Conservation (phyloP, 202 grass and related monocot genomes). For the Dendrocalamus latiflorus region DNA sequence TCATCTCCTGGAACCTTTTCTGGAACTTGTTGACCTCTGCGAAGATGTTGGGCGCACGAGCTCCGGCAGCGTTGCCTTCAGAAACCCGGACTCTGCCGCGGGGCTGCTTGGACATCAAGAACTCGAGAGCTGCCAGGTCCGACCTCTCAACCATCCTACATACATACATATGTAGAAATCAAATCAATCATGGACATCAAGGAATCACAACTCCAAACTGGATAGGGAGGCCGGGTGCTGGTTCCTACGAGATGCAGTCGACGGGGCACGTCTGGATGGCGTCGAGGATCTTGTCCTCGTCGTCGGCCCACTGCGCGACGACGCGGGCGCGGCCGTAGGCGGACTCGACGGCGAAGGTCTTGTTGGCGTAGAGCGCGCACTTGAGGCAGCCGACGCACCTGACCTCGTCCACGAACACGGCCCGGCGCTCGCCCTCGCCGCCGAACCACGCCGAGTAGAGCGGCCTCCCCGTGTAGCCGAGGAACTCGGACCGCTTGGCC, state of each 20-base stretch:
- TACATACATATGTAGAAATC: neutral
- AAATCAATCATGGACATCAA: neutral
- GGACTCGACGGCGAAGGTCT: too few species aligned
- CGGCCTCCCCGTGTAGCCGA: slow-evolving; percentile 79
- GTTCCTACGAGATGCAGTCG: slow-evolving; percentile 80
- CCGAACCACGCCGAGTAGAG: slow-evolving; percentile 79
- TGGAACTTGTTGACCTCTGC: slow-evolving; percentile 74
- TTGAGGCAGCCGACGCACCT: too few species aligned
- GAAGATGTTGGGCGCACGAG: slow-evolving; percentile 61
- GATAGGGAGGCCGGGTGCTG: neutral
- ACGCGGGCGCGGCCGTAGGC: too few species aligned
- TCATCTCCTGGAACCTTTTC: slow-evolving; percentile 55
- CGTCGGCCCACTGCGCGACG: too few species aligned
- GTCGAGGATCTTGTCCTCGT: too few species aligned
- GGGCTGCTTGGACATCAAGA: slow-evolving; percentile 88
- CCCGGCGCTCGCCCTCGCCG: slow-evolving; percentile 47
- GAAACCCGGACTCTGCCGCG: slow-evolving; percentile 73
- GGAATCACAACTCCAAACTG: neutral
- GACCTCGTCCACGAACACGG: slow-evolving; percentile 90
- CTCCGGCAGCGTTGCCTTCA: slow-evolving; percentile 50
- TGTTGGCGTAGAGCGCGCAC: too few species aligned
- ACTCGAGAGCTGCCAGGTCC: slow-evolving; percentile 82
- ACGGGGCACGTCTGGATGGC: slow-evolving; percentile 81
- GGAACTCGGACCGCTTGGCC: slow-evolving; percentile 66
- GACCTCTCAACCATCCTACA: slow-evolving; percentile 66